phyloP scores from a whole-genome alignment of 108 stramenopile genomes.

The Asterionellopsis glacialis region DNA sequence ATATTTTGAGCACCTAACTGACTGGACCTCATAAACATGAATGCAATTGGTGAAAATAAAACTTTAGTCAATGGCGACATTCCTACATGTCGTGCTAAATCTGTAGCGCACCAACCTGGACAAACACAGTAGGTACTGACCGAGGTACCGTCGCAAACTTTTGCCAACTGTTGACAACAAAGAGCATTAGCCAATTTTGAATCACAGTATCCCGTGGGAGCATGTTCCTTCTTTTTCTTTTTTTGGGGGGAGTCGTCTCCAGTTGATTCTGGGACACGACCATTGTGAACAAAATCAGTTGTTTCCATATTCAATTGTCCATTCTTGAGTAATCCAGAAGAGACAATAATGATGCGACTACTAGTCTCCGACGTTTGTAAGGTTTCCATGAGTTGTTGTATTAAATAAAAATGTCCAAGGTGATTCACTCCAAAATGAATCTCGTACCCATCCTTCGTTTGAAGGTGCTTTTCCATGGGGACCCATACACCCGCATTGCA shows the following conservation, averaged over 20 bases:
- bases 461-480: slow-evolving; percentile 20
- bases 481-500: slow-evolving; percentile 48
- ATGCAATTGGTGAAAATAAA: slow-evolving; percentile 19
- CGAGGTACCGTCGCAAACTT: slow-evolving; percentile 10
- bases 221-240: slow-evolving; percentile 14
- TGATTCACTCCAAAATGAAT: slow-evolving; percentile 56
- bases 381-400: slow-evolving; percentile 22
- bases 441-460: slow-evolving; percentile 26
- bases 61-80: slow-evolving; percentile 16
- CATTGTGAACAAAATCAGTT: slow-evolving; percentile 26
- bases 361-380: slow-evolving; percentile 13
- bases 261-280: not conserved
- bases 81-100: slow-evolving; percentile 22
- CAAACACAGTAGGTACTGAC: slow-evolving; percentile 31
- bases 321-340: slow-evolving; percentile 24
- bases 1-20: slow-evolving; percentile 38
- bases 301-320: slow-evolving; percentile 25
- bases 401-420: slow-evolving; percentile 59
- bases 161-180: slow-evolving; percentile 26
- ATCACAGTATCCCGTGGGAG: slow-evolving; percentile 39
- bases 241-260: not conserved
- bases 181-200: slow-evolving; percentile 41
- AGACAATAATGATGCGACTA: slow-evolving; percentile 47
- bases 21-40: slow-evolving; percentile 27
- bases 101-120: slow-evolving; percentile 34